Evolutionary conservation across 2,329 filamentous ascomycete species (phyloP).

Genomic region (Elsinoe ampelina): DNA sequence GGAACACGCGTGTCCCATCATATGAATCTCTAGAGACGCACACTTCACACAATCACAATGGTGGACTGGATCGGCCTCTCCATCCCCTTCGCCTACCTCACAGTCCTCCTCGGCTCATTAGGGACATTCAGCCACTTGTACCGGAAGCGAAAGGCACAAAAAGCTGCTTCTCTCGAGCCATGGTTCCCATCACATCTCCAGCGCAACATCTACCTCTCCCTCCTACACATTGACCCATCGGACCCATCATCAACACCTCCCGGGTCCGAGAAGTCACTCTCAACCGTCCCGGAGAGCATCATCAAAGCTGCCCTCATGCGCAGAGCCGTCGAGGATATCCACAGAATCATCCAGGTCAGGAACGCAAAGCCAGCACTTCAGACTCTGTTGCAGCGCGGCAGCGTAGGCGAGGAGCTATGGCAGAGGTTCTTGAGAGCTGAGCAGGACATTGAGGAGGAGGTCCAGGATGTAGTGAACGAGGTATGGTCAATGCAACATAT

Average conservation of each 20-base stretch:
- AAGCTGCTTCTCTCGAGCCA: constrained; percentile 76
- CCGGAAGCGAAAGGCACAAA: constrained; percentile 73
- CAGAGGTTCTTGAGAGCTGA: constrained; percentile 85
- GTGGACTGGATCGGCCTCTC: constrained; percentile 75
- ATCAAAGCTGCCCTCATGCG: constrained; percentile 80
- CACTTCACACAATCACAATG: constrained; percentile 31
- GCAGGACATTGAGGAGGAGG: constrained; percentile 94
- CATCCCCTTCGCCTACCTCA: constrained; percentile 82
- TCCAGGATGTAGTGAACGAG: constrained; percentile 88
- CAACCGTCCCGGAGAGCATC: constrained; percentile 69
- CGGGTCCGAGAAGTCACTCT: constrained; percentile 53
- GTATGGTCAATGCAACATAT: too few relatives aligned
- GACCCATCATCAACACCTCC: constrained; percentile 36
- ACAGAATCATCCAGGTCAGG: constrained; percentile 79
- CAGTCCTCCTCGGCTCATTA: constrained; percentile 77
- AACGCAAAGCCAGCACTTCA: constrained; percentile 81
- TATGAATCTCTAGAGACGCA: too few relatives aligned
- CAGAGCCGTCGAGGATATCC: constrained; percentile 86
- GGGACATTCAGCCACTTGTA: constrained; percentile 90
- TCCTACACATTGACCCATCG: constrained; percentile 66
- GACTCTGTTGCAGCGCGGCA: constrained; percentile 74
- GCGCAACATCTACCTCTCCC: constrained; percentile 87
- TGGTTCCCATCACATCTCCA: constrained; percentile 91
- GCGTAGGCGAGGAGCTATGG: constrained; percentile 92
- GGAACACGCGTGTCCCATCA: too few relatives aligned